phyloP scores from a whole-genome alignment of 192 early-diverging fungal genomes.

The Coemansia erecta region DNA sequence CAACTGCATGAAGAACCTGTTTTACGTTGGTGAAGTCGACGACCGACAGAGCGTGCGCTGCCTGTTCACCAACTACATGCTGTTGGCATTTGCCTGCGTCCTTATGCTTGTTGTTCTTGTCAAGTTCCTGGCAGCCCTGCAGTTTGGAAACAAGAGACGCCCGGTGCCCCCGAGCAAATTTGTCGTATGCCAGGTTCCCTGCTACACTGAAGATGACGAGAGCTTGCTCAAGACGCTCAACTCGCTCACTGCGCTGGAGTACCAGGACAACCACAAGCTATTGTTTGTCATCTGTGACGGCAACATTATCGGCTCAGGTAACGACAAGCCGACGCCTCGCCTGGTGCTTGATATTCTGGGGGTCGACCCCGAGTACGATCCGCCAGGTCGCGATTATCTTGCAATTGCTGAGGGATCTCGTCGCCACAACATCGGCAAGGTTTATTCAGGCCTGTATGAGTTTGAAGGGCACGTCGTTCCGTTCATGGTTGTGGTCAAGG shows the following conservation, averaged over 20 bases:
- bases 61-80: constrained; percentile 74
- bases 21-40: constrained; percentile 77
- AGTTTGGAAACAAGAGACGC: constrained; percentile 61
- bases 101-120: constrained; percentile 71
- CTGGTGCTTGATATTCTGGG: constrained; percentile 88
- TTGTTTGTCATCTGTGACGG: constrained; percentile 84
- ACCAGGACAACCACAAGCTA: constrained; percentile 84
- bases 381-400: constrained; percentile 75
- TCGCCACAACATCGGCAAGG: constrained; percentile 88
- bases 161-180: constrained; percentile 87
- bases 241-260: constrained; percentile 66
- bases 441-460: constrained; percentile 91
- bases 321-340: constrained; percentile 87
- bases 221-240: constrained; percentile 78
- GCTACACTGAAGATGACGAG: constrained; percentile 87
- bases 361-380: constrained; percentile 74
- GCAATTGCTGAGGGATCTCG: constrained; percentile 85
- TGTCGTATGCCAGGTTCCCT: constrained; percentile 90
- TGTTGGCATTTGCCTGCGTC: constrained; percentile 67
- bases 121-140: constrained; percentile 72
- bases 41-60: constrained; percentile 68
- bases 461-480: constrained; percentile 80
- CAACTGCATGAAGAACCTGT: constrained; percentile 73
- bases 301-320: constrained; percentile 89
- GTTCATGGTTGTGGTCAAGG: constrained; percentile 89